Evolutionary conservation across 495 filamentous ascomycete species (phyloP).

Genomic region (Pyrenula aspistea): DNA sequence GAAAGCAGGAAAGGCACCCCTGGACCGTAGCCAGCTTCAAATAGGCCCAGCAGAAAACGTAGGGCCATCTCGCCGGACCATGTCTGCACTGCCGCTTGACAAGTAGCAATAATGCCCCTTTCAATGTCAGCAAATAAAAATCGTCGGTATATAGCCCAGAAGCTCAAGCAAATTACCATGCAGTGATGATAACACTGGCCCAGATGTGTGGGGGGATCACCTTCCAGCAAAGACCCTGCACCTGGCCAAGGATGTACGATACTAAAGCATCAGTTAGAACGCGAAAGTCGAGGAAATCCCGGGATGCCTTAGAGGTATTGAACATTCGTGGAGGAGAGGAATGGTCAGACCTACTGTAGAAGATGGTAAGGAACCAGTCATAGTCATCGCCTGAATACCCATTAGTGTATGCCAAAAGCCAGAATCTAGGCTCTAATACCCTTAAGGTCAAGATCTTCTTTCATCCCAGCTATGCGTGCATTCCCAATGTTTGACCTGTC

Average conservation of each 20-base stretch:
- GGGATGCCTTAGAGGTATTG: conserved; percentile 3
- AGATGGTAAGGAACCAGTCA: conserved; percentile 68
- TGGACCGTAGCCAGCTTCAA: conserved; percentile 58
- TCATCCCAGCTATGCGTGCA: conserved; percentile 51
- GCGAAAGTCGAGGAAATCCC: too few relatives aligned
- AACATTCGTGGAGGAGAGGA: conserved; percentile 29
- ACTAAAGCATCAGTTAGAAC: too few relatives aligned
- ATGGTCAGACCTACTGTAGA: conserved; percentile 37
- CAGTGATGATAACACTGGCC: conserved; percentile 32
- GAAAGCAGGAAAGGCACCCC: conserved; percentile 61
- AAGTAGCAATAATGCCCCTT: conserved; percentile 45
- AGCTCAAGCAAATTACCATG: conserved; percentile 36
- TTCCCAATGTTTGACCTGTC: conserved; percentile 64
- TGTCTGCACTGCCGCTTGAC: conserved; percentile 46
- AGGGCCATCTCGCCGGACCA: conserved; percentile 56
- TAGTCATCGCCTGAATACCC: conserved; percentile 16
- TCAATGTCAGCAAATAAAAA: not conserved
- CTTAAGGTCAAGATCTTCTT: conserved; percentile 35
- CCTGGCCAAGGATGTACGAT: conserved; percentile 51
- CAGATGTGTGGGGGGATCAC: conserved; percentile 45
- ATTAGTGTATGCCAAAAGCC: not conserved
- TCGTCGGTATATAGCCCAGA: too few relatives aligned
- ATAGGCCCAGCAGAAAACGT: conserved; percentile 54
- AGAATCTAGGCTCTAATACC: conserved; percentile 17
- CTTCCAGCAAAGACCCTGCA: conserved; percentile 62